Evolutionary conservation across 2,329 filamentous ascomycete species (phyloP), one percentile per base, ranked within the genome.

Genomic region (Penicillium sp.): DNA sequence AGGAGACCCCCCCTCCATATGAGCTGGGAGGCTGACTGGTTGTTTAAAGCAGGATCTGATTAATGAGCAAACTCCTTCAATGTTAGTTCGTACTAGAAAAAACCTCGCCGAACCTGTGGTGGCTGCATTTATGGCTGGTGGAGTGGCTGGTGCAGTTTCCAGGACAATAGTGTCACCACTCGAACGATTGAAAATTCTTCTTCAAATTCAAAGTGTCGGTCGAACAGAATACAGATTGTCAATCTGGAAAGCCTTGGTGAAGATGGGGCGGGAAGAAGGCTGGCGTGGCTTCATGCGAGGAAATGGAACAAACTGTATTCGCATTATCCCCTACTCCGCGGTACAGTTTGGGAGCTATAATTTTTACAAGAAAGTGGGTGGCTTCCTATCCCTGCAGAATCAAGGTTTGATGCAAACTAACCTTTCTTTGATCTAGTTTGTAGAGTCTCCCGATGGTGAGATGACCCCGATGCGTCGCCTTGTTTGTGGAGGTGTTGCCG

Each of bases 341-440:
- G 94, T 97, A 41, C 94, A 99, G 72, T 99, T 99, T 76, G 93
- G 93, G 66, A 96, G 92, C 72, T 99, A 97, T 80, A 97, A 96
- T 74, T 86, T 97, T 66, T 99, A 99, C 79, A 97, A 96, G 77
- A 85, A 87, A 79, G 93, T 96, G 79, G 73, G 87, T 78, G 13
- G 13, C 6, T n/a, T 21, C 17, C 25, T 38, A 42, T n/a, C 19
- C 19, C 23, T 36, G n/a, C 9, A 38, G 12, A 23, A 12, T 1
- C 25, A 19, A 12, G 12, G 17, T 15, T 19, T 19, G 38, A 42
- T 43, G 13, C 25, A 49, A 31, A 47, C 53, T 66, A 55, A 68
- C 57, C 56, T 58, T 48, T 21, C 53, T 15, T 52, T 51, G 17
- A 19, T 61, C 13, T 66, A 89, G 80, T 86, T 94, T 69, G 93